A percentile compares a stretch with the other conserved stretches of the same genome.
phyloP scores from a whole-genome alignment of 352 stramenopile species.

The Phytopythium sindhum region DNA sequence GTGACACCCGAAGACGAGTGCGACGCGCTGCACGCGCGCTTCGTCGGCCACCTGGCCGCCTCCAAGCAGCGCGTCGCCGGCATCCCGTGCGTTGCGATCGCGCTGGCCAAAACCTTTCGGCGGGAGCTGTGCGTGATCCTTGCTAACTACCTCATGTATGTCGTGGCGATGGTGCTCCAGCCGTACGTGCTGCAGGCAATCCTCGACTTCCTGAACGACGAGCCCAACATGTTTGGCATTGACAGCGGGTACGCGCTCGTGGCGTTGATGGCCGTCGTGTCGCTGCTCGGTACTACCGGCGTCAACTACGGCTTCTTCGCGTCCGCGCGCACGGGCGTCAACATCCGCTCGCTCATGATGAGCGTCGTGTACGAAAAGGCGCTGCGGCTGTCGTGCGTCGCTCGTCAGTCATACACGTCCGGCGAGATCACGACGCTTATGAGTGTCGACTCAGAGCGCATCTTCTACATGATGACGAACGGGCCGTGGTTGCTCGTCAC shows the following conservation, averaged over 20 bases:
- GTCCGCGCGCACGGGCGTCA: constrained; percentile 28
- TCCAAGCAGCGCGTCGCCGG: constrained; percentile 1
- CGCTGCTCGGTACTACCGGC: constrained; percentile 22
- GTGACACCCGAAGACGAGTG: constrained; percentile 17
- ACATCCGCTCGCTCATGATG: constrained; percentile 38
- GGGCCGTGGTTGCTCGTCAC: constrained; percentile 24
- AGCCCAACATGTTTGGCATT: constrained; percentile 21
- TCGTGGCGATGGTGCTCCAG: constrained; percentile 27
- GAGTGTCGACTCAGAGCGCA: constrained; percentile 37
- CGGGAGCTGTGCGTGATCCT: constrained; percentile 19
- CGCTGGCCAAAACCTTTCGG: constrained; percentile 21
- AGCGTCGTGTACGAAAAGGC: constrained; percentile 40
- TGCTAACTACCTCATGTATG: constrained; percentile 25
- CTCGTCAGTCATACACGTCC: constrained; percentile 29
- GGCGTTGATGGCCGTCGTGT: constrained; percentile 15
- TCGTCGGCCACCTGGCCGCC: constrained; percentile 4
- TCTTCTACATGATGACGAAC: constrained; percentile 32
- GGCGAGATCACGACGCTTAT: constrained; percentile 43
- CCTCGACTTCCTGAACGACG: constrained; percentile 23
- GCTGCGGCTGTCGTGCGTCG: constrained; percentile 55
- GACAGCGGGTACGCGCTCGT: constrained; percentile 23
- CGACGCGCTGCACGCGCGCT: constrained; percentile 12
- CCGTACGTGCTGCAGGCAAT: constrained; percentile 23
- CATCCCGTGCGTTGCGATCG: constrained; percentile 13
- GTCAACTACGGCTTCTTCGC: constrained; percentile 40